Percentiles rank a stretch among this genome's conserved stretches.
Evolutionary conservation across 495 filamentous ascomycete genomes (phyloP).

Genomic region (Glarea lozoyensis): DNA sequence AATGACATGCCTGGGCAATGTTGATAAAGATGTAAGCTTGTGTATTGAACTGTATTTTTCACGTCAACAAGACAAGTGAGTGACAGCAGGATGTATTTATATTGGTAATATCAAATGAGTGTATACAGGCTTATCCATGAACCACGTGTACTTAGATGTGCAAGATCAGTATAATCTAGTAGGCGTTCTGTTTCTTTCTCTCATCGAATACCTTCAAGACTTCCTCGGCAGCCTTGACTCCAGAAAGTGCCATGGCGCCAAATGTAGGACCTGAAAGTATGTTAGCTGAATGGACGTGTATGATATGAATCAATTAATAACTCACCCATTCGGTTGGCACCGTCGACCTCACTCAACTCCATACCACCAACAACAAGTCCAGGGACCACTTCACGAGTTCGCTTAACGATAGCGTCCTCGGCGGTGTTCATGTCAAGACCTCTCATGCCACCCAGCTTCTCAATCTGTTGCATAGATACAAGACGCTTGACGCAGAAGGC

Average conservation of each 20-base stretch:
- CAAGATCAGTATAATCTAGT: no score
- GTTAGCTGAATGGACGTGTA: no score
- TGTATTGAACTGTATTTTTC: no score
- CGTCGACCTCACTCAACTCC: conserved; percentile 86
- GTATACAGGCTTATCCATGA: no score
- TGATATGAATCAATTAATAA: no score
- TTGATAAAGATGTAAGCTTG: no score
- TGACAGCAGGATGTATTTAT: no score
- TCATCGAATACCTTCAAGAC: conserved; percentile 65
- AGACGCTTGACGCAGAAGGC: conserved; percentile 60
- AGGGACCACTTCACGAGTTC: conserved; percentile 75
- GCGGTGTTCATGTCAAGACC: conserved; percentile 84
- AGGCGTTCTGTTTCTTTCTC: conserved; percentile 49
- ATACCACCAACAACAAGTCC: conserved; percentile 89
- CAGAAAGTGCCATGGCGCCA: conserved; percentile 63
- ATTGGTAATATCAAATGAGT: no score
- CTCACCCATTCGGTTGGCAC: conserved; percentile 72
- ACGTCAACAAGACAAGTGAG: no score
- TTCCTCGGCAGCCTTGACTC: conserved; percentile 85
- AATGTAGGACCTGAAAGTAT: conserved; percentile 29
- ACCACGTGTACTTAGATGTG: no score
- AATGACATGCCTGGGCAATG: no score
- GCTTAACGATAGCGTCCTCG: conserved; percentile 86
- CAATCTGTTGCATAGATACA: conserved; percentile 57
- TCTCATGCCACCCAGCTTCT: conserved; percentile 83